A percentile compares a stretch with the other conserved stretches of the same genome.
phyloP scores from a whole-genome alignment of 2,329 filamentous ascomycete genomes.

The Geosmithia morbida region DNA sequence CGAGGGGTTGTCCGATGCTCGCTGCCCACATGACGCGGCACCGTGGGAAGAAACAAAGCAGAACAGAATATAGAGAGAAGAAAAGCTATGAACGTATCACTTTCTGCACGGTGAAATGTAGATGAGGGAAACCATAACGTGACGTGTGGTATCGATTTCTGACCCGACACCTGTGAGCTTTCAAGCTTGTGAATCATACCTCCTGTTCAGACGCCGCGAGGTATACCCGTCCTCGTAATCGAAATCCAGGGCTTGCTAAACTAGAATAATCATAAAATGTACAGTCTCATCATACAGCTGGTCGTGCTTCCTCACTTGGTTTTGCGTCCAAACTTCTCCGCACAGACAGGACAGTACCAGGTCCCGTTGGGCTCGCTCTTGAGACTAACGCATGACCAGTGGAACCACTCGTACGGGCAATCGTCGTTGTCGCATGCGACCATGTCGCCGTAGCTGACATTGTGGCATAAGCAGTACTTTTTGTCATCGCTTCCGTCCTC shows the following conservation, averaged over 20 bases:
- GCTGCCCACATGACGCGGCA: constrained; percentile 9
- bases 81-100: background rate
- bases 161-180: background rate
- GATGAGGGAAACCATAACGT: background rate
- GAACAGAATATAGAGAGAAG: background rate
- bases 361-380: constrained; percentile 54
- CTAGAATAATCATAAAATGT: background rate
- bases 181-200: background rate
- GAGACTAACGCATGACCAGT: constrained; percentile 61
- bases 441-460: constrained; percentile 78
- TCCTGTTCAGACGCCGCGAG: background rate
- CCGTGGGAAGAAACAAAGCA: background rate
- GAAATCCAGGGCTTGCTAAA: background rate
- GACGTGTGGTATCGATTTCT: background rate
- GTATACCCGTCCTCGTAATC: background rate
- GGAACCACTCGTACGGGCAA: constrained; percentile 77
- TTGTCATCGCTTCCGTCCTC: constrained; percentile 65
- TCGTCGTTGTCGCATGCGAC: constrained; percentile 76
- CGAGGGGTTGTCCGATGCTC: constrained; percentile 43
- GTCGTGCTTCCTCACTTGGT: background rate
- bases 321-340: constrained; percentile 18
- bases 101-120: background rate
- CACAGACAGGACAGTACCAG: constrained; percentile 53
- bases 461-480: constrained; percentile 74
- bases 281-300: background rate